These are phyloP conservation scores for Colletotrichum sp. DNA, from an alignment of 2,329 filamentous ascomycete species.

Conservation along the genomic window DNA sequence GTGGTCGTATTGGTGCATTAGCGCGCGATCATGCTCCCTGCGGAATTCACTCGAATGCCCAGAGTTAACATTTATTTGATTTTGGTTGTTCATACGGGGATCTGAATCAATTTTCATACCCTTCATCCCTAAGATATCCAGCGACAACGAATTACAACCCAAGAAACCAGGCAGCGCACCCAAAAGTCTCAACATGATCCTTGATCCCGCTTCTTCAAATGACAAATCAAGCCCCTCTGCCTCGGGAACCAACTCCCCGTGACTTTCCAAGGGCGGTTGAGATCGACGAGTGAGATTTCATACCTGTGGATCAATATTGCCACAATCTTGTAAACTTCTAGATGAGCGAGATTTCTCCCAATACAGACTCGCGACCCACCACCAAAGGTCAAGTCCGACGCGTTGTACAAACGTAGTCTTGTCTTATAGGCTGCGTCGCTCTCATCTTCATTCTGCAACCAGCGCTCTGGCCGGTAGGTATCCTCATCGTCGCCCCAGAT, in stretches of 20 bases:
- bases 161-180: not conserved
- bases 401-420: slow-evolving; percentile 40
- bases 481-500: slow-evolving; percentile 52
- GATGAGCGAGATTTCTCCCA: slow-evolving; percentile 36
- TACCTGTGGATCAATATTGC: slow-evolving; percentile 49
- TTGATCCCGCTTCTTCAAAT: slow-evolving; percentile 7
- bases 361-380: slow-evolving; percentile 44
- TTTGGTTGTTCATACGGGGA: too few species aligned
- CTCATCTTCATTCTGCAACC: slow-evolving; percentile 42
- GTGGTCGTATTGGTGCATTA: too few species aligned
- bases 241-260: slow-evolving; percentile 21
- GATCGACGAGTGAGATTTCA: slow-evolving; percentile 36
- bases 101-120: too few species aligned
- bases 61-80: too few species aligned
- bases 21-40: too few species aligned
- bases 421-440: slow-evolving; percentile 32
- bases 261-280: slow-evolving; percentile 17
- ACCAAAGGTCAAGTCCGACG: slow-evolving; percentile 43
- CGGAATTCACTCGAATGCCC: too few species aligned
- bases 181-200: not conserved
- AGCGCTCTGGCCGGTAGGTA: slow-evolving; percentile 51
- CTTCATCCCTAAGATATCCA: too few species aligned
- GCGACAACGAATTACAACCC: too few species aligned
- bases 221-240: slow-evolving; percentile 23
- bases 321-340: slow-evolving; percentile 40